Base-by-base conservation (phyloP, 306 rosid species). In the Pachyrhizus erosus region DNA sequence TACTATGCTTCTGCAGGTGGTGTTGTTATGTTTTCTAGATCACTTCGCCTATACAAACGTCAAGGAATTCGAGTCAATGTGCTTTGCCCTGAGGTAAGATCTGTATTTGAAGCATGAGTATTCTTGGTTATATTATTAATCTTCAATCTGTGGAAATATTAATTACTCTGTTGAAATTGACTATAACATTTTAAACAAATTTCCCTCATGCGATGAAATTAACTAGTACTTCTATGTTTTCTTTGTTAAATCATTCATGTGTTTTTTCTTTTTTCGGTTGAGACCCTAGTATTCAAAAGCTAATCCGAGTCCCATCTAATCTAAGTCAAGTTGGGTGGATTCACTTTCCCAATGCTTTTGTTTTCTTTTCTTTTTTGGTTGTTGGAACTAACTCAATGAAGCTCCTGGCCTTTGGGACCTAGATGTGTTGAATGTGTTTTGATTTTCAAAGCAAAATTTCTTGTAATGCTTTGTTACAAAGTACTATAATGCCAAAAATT, bases 61-160 rank as follows among this genome's bases (percentile, higher is more conserved):
- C 72, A 69, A 84, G 98, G 99, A 76, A 96, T 96, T 89, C 94
- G 99, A 34, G 45, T 96, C 84, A 96, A 96, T 79, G 99, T 92
- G 79, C 92, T 96, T 83, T 93, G 97, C 84, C 99, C 99, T 66
- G 99, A 96, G 93, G 99, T 96, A 84, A 86, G 87, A 80, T 40
- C 42, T 39, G 57, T 33, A 43, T 81, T 72, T 34, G 45, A 79
- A 58, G 37, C 15, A 76, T 76, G 55, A 9, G 58, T 69, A 33
- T 42, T 80, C 68, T 48, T 61, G 9, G 66, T 76, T 13, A 78
- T 49, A 57, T 18, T 43, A 77, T 37, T 67, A 73, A 39, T 70
- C 73, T 75, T 46, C 76, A 82, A 75, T 77, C n/a, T 64, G n/a
- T 68, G 23, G 23, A 48, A 70, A 60, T 75, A 68, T 37, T 75